Evolutionary conservation across 2,329 filamentous ascomycete species (phyloP), one percentile per base, ranked within the genome.

Genomic region (Fusarium bulbicola): DNA sequence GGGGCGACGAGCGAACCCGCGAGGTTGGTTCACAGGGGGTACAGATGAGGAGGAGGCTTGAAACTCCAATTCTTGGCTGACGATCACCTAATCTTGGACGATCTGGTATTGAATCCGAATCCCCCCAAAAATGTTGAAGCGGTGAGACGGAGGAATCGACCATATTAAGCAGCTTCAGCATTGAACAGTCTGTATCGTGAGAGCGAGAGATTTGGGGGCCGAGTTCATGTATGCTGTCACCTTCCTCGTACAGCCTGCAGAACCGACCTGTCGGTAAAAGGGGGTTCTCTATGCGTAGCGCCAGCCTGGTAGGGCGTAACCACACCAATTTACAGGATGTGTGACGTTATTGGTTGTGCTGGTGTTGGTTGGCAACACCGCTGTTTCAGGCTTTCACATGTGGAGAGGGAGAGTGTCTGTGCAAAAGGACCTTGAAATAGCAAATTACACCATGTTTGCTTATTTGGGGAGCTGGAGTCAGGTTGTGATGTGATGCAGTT

Each of bases 191-290:
- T 32, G 5, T 36, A 16, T 28, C 15, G 42, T 40, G 36, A 40
- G 28, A 11, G 15, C 6, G 37, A 53, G 34, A 20, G 46, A 32
- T 50, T 40, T 18, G 40, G 40, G 40, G 28, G 64, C 39, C 58
- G 52, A 52, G 13, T 32, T 59, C 45, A 43, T 49, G 50, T 47
- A 43, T 20, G 14, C 30, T 50, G 47, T n/a, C 54, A 69, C 66
- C 58, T 70, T 69, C 59, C 59, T 43, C 50, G 34, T 46, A 45
- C 24, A 49, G 57, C 39, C 32, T 49, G 43, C 47, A 28, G 46
- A 46, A 62, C 70, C 70, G 49, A 56, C 30, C 62, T 63, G 71
- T 60, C 59, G 71, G 68, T 70, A 70, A 71, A 70, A 70, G 56
- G 56, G 58, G 66, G 45, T 28, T 46, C 26, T 15, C 18, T n/a